Conservation (phyloP, 306 rosid species). For the Rosa multiflora region DNA sequence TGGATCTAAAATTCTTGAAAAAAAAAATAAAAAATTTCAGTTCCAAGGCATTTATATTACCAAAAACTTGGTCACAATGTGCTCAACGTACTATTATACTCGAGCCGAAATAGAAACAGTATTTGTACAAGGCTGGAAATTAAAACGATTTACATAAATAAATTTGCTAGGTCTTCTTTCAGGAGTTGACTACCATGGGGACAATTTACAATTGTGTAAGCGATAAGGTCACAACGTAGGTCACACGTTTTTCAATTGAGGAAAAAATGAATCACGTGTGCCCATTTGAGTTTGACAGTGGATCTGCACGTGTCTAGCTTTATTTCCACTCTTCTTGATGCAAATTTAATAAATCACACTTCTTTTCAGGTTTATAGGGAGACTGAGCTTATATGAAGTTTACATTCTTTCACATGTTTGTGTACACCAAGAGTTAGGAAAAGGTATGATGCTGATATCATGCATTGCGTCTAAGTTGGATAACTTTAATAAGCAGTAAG, state of each 20-base stretch:
- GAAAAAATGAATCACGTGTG: background rate
- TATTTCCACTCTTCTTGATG: too few species aligned
- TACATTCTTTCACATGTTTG: too few species aligned
- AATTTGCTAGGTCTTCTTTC: background rate
- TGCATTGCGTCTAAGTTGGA: slow-evolving; percentile 16
- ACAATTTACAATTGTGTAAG: too few species aligned
- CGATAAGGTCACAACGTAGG: background rate
- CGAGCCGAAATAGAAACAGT: slow-evolving; percentile 31
- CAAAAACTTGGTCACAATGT: background rate
- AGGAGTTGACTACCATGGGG: background rate
- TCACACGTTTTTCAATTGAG: background rate
- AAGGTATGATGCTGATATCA: slow-evolving; percentile 16
- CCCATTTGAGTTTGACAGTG: background rate
- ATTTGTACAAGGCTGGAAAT: background rate
- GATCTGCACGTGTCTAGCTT: too few species aligned
- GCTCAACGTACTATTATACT: background rate
- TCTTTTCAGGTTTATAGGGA: too few species aligned
- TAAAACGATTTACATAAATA: background rate
- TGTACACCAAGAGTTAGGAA: too few species aligned
- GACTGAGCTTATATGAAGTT: too few species aligned
- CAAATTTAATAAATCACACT: too few species aligned
- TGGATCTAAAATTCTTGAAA: background rate
- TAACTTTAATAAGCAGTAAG: too few species aligned
- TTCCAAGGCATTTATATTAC: slow-evolving; percentile 9
- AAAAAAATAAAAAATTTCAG: background rate